These are phyloP conservation scores for Fusarium sp. DNA, from an alignment of 2,329 filamentous ascomycete species.

Conservation along the genomic window DNA sequence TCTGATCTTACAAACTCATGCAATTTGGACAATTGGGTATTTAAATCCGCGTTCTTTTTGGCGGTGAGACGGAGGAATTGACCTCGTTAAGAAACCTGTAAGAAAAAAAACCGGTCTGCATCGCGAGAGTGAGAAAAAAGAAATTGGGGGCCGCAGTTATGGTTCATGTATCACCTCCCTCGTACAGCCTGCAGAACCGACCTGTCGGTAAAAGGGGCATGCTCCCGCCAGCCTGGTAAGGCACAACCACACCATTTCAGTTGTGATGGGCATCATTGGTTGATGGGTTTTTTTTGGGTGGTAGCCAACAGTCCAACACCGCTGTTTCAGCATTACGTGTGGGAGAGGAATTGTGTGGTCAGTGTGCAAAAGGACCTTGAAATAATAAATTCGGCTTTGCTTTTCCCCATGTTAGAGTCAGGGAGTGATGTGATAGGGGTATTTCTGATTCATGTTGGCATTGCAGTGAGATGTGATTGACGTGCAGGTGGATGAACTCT, in stretches of 20 bases:
- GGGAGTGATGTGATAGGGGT: not conserved
- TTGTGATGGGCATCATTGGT: not conserved
- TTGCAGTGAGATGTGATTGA: not conserved
- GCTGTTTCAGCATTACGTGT: slow-evolving; percentile 15
- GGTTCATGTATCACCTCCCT: slow-evolving; percentile 18
- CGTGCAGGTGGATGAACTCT: not conserved
- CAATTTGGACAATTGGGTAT: slow-evolving; percentile 13
- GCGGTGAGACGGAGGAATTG: slow-evolving; percentile 27
- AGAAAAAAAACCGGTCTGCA: no score
- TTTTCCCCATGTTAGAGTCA: not conserved
- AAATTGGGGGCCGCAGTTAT: not conserved
- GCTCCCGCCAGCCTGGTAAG: slow-evolving; percentile 24
- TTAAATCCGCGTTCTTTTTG: no score
- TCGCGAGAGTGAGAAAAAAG: not conserved
- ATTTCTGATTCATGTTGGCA: not conserved
- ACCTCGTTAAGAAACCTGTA: not conserved
- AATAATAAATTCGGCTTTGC: not conserved
- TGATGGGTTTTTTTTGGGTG: not conserved
- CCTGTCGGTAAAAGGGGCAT: slow-evolving; percentile 30
- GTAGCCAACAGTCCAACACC: slow-evolving; percentile 23
- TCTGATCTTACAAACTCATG: not conserved
- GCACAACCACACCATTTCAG: slow-evolving; percentile 4
- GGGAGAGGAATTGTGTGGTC: no score
- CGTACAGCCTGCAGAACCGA: slow-evolving; percentile 9
- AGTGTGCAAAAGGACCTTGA: slow-evolving; percentile 30